phyloP scores from a whole-genome alignment of 129 eudicot species.

The sunflower (Helianthus annuus) region DNA sequence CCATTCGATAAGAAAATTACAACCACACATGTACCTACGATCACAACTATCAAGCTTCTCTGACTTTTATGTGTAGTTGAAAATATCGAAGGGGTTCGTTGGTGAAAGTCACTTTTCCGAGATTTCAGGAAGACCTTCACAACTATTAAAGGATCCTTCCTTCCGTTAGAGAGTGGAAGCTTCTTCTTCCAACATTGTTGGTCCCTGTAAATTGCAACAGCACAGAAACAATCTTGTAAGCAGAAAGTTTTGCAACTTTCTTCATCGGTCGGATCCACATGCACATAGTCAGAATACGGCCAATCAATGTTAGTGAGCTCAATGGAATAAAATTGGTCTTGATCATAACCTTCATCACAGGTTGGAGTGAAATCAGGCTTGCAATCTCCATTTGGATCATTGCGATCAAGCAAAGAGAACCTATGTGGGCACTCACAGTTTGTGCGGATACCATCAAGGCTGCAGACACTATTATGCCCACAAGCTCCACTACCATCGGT shows the following conservation, averaged over 20 bases:
- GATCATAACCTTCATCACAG: background rate
- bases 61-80: background rate
- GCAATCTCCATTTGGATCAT: background rate
- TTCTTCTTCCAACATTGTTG: background rate
- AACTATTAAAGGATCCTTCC: background rate
- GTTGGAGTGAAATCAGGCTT: background rate
- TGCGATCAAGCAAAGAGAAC: slow-evolving; percentile 4
- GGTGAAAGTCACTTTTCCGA: background rate
- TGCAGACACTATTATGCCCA: background rate
- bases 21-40: background rate
- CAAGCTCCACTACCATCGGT: background rate
- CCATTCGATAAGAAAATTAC: background rate
- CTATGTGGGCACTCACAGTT: background rate
- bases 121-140: background rate
- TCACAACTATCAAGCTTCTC: background rate
- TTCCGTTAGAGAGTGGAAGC: background rate
- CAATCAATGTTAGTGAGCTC: background rate
- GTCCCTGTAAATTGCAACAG: background rate
- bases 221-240: slow-evolving; percentile 7
- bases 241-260: background rate
- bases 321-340: background rate
- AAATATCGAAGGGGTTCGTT: background rate
- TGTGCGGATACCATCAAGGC: background rate
- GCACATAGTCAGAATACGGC: background rate
- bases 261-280: background rate